Evolutionary conservation across 2,329 filamentous ascomycete species (phyloP).

Genomic region (Fusarium sp.): DNA sequence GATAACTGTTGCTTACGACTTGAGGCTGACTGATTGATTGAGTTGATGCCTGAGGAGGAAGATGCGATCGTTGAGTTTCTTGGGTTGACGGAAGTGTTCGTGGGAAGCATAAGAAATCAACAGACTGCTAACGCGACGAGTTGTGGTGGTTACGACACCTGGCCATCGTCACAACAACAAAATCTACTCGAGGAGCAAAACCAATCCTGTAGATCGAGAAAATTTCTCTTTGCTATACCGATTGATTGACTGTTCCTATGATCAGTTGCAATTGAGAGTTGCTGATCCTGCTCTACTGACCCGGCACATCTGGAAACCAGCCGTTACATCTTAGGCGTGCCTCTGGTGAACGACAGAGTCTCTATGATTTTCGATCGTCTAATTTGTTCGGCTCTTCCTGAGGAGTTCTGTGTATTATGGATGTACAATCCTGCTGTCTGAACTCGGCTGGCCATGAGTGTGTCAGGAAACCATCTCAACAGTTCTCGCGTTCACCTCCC

Average conservation of each 20-base stretch:
- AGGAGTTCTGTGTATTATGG: not conserved
- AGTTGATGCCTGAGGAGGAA: not conserved
- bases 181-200: not conserved
- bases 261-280: not conserved
- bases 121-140: not conserved
- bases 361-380: not conserved
- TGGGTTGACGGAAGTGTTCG: not conserved
- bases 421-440: not conserved
- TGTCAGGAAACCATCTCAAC: accelerated
- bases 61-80: not conserved
- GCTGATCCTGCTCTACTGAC: not conserved
- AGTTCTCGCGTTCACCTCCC: not conserved
- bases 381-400: too few species aligned
- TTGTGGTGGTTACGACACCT: not conserved
- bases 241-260: not conserved
- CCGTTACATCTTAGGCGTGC: not conserved
- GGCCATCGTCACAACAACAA: not conserved
- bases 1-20: not conserved
- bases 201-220: accelerated
- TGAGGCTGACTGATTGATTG: not conserved
- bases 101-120: not conserved
- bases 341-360: not conserved
- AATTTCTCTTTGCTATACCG: not conserved
- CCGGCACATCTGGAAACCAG: not conserved
- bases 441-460: not conserved